A percentile compares a stretch with the other conserved stretches of the same genome.
Conservation (phyloP, 352 stramenopile species). For the Phytophthora niederhauseri region DNA sequence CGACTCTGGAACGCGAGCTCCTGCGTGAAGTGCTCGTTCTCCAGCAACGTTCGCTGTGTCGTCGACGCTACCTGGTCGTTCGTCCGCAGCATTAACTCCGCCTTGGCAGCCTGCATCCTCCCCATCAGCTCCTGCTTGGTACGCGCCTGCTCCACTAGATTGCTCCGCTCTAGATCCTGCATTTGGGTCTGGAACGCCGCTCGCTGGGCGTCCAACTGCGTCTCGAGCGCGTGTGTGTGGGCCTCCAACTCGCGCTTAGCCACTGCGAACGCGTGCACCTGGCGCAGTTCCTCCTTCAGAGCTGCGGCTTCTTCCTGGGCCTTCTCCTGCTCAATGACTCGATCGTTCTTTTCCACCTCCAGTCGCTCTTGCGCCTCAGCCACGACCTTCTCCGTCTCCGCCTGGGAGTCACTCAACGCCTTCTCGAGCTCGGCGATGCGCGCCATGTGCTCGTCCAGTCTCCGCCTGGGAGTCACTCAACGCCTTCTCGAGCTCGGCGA, state of each 20-base stretch:
- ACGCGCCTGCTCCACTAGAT: conserved; percentile 66
- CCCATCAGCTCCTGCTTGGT: conserved; percentile 75
- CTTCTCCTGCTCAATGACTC: conserved; percentile 15
- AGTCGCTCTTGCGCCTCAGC: conserved; percentile 17
- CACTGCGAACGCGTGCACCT: conserved; percentile 59
- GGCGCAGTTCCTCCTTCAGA: conserved; percentile 45
- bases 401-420: conserved; percentile 24
- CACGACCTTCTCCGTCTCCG: conserved; percentile 10
- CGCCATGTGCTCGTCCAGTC: conserved; percentile 68
- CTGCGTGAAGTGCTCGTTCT: conserved; percentile 80
- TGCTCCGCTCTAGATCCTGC: conserved; percentile 61
- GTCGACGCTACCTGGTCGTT: conserved; percentile 72
- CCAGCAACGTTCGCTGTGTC: conserved; percentile 81
- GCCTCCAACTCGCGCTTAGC: conserved; percentile 59
- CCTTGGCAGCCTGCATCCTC: conserved; percentile 55
- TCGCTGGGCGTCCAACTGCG: conserved; percentile 37
- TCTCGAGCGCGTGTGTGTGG: conserved; percentile 41
- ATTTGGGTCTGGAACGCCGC: conserved; percentile 39
- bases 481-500: conserved; percentile 59
- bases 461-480: conserved; percentile 25
- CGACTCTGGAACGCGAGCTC: conserved; percentile 76
- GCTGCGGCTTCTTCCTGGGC: conserved; percentile 26
- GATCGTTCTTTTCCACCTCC: conserved; percentile 24
- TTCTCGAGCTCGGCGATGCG: conserved; percentile 66
- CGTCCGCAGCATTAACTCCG: conserved; percentile 57